phyloP scores from a whole-genome alignment of 2,329 filamentous ascomycete genomes.

The Moelleriella libera region DNA sequence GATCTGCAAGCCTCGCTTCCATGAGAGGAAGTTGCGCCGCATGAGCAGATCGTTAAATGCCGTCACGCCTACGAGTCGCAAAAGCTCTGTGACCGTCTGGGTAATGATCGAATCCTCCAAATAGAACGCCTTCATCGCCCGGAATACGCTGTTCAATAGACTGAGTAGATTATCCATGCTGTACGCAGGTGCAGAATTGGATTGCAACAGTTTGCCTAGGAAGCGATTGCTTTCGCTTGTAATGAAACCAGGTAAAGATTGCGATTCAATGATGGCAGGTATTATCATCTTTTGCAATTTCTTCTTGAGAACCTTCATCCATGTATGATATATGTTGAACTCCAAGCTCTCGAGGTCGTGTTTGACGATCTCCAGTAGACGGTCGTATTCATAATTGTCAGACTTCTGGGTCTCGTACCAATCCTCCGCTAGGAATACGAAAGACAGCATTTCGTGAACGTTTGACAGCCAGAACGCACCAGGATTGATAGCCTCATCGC shows the following conservation, averaged over 20 bases:
- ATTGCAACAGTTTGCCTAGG: constrained; percentile 88
- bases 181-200: constrained; percentile 83
- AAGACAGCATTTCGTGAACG: constrained; percentile 98
- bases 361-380: constrained; percentile 95
- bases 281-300: constrained; percentile 99
- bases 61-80: constrained; percentile 87
- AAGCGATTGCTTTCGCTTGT: constrained; percentile 98
- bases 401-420: constrained; percentile 99
- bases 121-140: constrained; percentile 98
- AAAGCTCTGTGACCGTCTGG: constrained; percentile 86
- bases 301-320: constrained; percentile 99
- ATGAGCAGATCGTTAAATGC: constrained; percentile 97
- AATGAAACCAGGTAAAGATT: constrained; percentile 94
- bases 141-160: constrained; percentile 91
- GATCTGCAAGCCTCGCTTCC: constrained; percentile 98
- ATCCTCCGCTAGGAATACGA: constrained; percentile 96
- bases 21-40: constrained; percentile 95
- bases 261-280: constrained; percentile 95
- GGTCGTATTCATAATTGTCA: constrained; percentile 98
- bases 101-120: constrained; percentile 92
- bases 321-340: constrained; percentile 99
- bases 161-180: constrained; percentile 99
- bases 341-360: constrained; percentile 95
- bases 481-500: constrained; percentile 91
- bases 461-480: constrained; percentile 98